phyloP scores from a whole-genome alignment of 2,329 filamentous ascomycete genomes.

The Ophiosphaerella herpotricha region DNA sequence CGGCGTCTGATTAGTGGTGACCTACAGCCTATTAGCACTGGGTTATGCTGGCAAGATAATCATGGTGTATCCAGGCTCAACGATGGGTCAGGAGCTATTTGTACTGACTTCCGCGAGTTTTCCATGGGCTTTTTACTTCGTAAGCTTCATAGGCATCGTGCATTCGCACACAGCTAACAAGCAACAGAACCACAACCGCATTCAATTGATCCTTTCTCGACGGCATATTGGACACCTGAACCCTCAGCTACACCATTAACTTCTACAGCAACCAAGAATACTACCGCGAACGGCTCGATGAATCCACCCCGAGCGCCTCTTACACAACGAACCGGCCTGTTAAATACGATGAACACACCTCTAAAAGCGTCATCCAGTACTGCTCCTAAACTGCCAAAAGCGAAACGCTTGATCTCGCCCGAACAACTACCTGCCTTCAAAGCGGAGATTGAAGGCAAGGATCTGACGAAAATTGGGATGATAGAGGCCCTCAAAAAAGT shows the following conservation, averaged over 20 bases:
- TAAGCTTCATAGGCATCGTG: conserved; percentile 48
- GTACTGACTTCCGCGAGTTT: conserved; percentile 62
- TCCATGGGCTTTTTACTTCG: conserved; percentile 76
- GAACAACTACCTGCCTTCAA: conserved; percentile 71
- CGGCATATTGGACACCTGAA: conserved; percentile 70
- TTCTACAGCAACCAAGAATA: conserved; percentile 18
- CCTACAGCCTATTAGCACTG: conserved; percentile 76
- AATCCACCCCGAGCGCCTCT: conserved; percentile 50
- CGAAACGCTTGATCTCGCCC: conserved; percentile 57
- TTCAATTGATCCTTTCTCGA: conserved; percentile 84
- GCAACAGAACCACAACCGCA: conserved; percentile 51
- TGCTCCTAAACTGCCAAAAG: conserved; percentile 42
- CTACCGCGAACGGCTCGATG: conserved; percentile 34
- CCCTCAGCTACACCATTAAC: conserved; percentile 17
- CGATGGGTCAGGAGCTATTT: conserved; percentile 51
- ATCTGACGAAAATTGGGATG: conserved; percentile 74
- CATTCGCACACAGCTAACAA: conserved; percentile 13
- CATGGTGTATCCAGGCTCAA: conserved; percentile 48
- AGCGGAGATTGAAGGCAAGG: conserved; percentile 68
- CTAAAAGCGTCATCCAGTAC: conserved; percentile 20
- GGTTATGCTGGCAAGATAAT: conserved; percentile 79
- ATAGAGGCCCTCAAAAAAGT: conserved; percentile 75
- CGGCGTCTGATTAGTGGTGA: conserved; percentile 65
- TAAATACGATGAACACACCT: conserved; percentile 36
- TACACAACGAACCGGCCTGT: conserved; percentile 42